Evolutionary conservation across 1,284 basidiomycete genomes (phyloP), one percentile per base, ranked within the genome.

Genomic region (Pseudozyma thailandica): DNA sequence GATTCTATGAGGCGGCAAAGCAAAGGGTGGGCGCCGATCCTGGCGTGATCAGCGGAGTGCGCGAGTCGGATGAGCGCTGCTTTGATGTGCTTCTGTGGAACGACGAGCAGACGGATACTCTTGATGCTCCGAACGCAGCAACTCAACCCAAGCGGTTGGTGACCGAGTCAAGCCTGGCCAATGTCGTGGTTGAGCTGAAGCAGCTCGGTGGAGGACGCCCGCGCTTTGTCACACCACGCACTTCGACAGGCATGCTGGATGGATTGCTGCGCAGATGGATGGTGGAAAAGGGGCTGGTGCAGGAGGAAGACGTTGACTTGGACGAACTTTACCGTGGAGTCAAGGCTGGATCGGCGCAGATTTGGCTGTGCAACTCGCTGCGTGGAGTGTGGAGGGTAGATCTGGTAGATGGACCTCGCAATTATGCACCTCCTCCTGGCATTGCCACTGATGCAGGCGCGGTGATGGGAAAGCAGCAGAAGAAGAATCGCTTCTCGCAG

Each of bases 61-160:
- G 62, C 15, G 50, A 65, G n/a, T 25, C 26, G 13, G 69, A 72
- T 20, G 48, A 33, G 12, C 43, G 54, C n/a, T 72, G 69, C 37
- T 72, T 72, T 13, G 70, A 72, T 39, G 70, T 68, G 23, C 33
- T 72, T 6, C 49, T 72, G 45, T 72, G 70, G 70, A 72, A 66
- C 37, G 70, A 72, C 38, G 70, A 72, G 26, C 48, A 50, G 50
- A 49, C 37, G 33, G 56, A 65, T 8, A 23, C 39, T 16, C 18
- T 47, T 1, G 56, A 60, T 31, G 44, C 26, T 10, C 13, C 50
- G 4, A 28, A 4, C 31, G 30, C 46, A 9, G 16, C 50, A 10
- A 20, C 47, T 21, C 6, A 38, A 2, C 18, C 54, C 23, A 51
- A 33, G 13, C 50, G 54, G 26, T 25, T 61, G 31, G 56, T 72